Evolutionary conservation across 257 asterid genomes (phyloP), one percentile per base, ranked within the genome.

Genomic region (Solanum chaucha): DNA sequence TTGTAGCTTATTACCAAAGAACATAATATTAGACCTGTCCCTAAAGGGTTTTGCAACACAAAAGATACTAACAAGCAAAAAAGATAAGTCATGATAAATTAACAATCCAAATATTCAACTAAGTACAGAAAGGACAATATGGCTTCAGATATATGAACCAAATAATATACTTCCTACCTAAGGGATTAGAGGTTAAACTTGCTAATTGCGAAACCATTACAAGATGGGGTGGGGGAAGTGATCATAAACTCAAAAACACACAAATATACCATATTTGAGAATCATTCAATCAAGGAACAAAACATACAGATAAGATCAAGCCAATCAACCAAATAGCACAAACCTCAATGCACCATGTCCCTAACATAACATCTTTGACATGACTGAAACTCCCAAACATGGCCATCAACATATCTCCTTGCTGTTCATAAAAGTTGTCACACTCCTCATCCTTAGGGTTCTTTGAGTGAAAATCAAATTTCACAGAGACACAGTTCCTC

Each of bases 321-420:
- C 22, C 61, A 51, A 15, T 15, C 61, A 51, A 26, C 30, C 15
- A 80, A 46, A 80, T 41, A 46, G 65, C 65, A 80, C 84, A 80
- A 80, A 80, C 84, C 84, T 80, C 84, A 46, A 80, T 80, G 41
- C 84, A 80, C 84, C 84, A 80, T 8, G 84, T 44, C 84, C 84
- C 84, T 15, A 80, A 80, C 84, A 46, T 46, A 46, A 46, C 67
- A 46, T 80, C 84, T 48, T 80, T 80, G 40, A 80, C 84, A 44
- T 80, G 84, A 36, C 26, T 80, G 28, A 80, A 80, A 46, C 65
- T 28, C 84, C 26, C 65, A 46, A 80, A 26, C 67, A 80, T 80
- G 40, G 8, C 40, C 84, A 80, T 26, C 84, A 80, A 44, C 65
- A 80, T 46, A 26, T 26, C 58, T n/a, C 82, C 41, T 38, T 11